Percentiles rank a stretch among this genome's conserved stretches.
phyloP scores from a whole-genome alignment of 345 rosid species.

The Ceriops tagal region DNA sequence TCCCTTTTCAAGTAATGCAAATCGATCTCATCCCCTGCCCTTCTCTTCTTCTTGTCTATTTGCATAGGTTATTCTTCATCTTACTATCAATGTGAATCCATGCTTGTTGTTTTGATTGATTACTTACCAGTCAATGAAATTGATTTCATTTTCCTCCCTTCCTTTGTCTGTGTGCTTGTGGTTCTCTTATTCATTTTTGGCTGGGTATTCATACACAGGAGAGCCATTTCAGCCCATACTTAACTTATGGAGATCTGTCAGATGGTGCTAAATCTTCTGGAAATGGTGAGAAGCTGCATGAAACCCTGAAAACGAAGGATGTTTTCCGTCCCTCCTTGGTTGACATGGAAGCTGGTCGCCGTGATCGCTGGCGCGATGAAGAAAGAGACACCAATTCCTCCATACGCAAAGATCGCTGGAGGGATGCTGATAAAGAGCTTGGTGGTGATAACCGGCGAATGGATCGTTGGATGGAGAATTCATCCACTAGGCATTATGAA shows the following conservation, averaged over 20 bases:
- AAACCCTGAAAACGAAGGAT: constrained; percentile 68
- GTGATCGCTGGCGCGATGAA: constrained; percentile 94
- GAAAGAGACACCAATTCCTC: constrained; percentile 80
- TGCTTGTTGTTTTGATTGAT: no score
- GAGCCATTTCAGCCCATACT: constrained; percentile 37
- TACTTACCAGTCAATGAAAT: no score
- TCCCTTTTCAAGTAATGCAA: no score
- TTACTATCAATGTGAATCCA: no score
- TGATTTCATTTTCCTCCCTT: neutral
- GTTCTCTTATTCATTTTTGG: neutral
- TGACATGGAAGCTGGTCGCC: constrained; percentile 72
- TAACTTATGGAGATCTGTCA: constrained; percentile 34
- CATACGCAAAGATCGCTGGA: constrained; percentile 74
- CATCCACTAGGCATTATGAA: constrained; percentile 54
- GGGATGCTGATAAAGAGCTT: constrained; percentile 74
- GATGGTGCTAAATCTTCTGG: constrained; percentile 50
- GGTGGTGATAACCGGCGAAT: constrained; percentile 58
- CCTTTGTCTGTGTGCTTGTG: neutral
- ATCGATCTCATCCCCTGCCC: no score
- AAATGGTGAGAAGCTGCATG: constrained; percentile 55
- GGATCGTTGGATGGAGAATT: constrained; percentile 81
- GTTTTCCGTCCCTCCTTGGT: constrained; percentile 77
- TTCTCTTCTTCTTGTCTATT: no score
- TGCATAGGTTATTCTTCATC: no score
- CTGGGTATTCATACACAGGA: constrained; percentile 41